Evolutionary conservation across 2,329 filamentous ascomycete species (phyloP).

Genomic region (Microdochium nivale): DNA sequence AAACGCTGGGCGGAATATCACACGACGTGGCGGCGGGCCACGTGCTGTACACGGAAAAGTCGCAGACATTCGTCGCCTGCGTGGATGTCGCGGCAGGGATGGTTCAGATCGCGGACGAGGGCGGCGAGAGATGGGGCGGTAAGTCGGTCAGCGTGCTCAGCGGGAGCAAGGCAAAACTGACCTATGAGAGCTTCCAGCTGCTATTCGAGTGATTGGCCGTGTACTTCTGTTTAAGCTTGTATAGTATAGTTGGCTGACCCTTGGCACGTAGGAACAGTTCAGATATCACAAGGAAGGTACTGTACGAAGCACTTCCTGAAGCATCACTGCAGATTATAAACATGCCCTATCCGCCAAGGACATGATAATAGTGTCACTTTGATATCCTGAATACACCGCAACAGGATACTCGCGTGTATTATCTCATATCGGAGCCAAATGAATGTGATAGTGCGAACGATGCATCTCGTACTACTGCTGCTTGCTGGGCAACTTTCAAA

Average conservation of each 20-base stretch:
- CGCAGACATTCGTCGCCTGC: constrained; percentile 2
- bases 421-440: too few species aligned
- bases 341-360: too few species aligned
- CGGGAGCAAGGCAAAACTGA: neutral
- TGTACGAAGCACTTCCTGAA: too few species aligned
- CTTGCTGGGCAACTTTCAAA: too few species aligned
- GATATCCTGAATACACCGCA: too few species aligned
- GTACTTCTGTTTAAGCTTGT: neutral
- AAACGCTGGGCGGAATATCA: constrained; percentile 3
- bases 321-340: too few species aligned
- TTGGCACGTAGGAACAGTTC: too few species aligned
- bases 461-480: too few species aligned
- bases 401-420: too few species aligned
- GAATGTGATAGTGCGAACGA: too few species aligned
- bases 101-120: constrained; percentile 2
- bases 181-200: neutral
- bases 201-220: neutral
- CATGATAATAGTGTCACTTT: too few species aligned
- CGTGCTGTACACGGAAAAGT: neutral
- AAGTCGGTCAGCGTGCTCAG: constrained; percentile 1
- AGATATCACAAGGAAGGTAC: too few species aligned
- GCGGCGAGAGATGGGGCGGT: neutral
- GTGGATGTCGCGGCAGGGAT: constrained; percentile 1
- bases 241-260: neutral
- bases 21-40: constrained; percentile 1